Evolutionary conservation across 2,329 filamentous ascomycete genomes (phyloP).

Genomic region (Colletotrichum lini): DNA sequence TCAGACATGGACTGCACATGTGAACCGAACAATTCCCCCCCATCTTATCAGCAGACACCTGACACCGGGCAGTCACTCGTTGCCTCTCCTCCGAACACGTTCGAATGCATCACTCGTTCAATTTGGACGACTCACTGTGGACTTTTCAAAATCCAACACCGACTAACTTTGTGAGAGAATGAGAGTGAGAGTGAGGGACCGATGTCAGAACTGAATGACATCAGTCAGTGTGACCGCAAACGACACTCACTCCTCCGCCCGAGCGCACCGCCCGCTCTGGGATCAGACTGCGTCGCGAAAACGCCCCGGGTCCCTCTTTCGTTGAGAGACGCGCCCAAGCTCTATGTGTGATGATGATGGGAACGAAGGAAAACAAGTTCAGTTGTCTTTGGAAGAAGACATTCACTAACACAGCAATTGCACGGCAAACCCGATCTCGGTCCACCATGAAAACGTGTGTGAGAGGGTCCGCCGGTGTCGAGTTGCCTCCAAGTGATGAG

Average conservation of each 20-base stretch:
- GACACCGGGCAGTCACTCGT: background rate
- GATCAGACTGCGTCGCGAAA: constrained; percentile 26
- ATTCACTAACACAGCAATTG: no score
- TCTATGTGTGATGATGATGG: background rate
- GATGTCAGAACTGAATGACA: constrained; percentile 19
- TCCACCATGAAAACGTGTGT: no score
- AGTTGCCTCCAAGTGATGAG: no score
- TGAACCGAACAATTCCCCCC: constrained; percentile 12
- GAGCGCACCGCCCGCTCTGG: background rate
- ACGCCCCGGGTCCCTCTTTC: constrained; percentile 30
- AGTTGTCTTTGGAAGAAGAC: background rate
- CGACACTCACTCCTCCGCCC: constrained; percentile 1
- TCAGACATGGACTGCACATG: constrained; percentile 29
- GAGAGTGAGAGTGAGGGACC: background rate
- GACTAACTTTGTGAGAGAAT: background rate
- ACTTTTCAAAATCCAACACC: background rate
- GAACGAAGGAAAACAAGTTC: background rate
- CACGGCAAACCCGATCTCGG: no score
- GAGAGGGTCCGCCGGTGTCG: no score
- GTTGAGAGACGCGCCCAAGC: constrained; percentile 26
- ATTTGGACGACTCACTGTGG: no score
- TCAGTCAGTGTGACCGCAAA: constrained; percentile 30
- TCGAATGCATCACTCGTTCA: background rate
- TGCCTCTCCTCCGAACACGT: background rate
- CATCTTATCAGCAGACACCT: background rate